phyloP scores from a whole-genome alignment of 306 rosid genomes.

The Amphicarpaea edgeworthii region DNA sequence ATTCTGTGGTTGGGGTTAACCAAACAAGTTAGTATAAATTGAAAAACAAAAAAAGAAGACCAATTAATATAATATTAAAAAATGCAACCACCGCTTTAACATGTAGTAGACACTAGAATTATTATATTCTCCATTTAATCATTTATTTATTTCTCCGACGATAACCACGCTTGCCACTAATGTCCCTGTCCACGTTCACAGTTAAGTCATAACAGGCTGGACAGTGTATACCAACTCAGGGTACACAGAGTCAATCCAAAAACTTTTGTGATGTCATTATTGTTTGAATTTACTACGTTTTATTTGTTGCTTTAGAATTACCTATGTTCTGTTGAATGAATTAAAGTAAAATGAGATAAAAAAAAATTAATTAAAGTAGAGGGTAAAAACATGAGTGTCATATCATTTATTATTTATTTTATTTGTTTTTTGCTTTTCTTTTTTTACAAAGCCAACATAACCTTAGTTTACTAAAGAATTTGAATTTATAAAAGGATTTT shows the following conservation, averaged over 20 bases:
- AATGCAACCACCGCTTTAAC: not conserved
- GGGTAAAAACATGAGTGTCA: no score
- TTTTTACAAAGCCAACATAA: no score
- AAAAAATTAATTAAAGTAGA: no score
- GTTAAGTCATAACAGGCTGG: constrained; percentile 5
- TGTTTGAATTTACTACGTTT: not conserved
- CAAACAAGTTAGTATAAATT: constrained; percentile 1
- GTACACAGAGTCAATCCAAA: not conserved
- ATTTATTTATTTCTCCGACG: not conserved
- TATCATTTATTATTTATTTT: no score
- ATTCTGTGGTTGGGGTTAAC: constrained; percentile 19
- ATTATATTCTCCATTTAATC: not conserved
- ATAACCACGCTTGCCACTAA: not conserved
- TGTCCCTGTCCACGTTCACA: constrained; percentile 18
- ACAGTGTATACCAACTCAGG: not conserved
- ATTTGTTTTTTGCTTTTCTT: no score
- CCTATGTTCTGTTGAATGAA: no score
- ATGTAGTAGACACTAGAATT: not conserved
- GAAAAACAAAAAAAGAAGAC: not conserved
- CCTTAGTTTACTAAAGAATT: no score
- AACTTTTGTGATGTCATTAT: not conserved
- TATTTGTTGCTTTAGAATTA: not conserved
- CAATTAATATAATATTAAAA: not conserved
- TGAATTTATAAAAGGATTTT: no score
- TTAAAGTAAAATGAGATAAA: no score